Conservation (phyloP, 495 filamentous ascomycete genomes). For the Aspergillus campestris region DNA sequence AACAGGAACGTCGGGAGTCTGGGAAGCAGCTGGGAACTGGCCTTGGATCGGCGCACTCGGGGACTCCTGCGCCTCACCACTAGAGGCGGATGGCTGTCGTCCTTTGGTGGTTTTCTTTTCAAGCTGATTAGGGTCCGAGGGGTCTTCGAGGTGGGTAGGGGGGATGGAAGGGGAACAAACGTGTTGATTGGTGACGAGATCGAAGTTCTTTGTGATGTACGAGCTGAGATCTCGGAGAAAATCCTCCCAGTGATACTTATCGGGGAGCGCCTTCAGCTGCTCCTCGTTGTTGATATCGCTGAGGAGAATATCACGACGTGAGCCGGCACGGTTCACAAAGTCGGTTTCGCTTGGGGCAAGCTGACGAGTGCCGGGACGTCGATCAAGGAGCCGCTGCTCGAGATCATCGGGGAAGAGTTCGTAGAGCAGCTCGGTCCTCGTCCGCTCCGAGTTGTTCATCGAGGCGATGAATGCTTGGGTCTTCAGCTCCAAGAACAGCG, state of each 20-base stretch:
- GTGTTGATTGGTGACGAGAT: slow-evolving; percentile 48
- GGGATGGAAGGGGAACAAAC: slow-evolving; percentile 20
- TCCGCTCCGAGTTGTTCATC: slow-evolving; percentile 53
- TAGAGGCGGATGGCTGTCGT: slow-evolving; percentile 35
- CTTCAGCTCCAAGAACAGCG: slow-evolving; percentile 74
- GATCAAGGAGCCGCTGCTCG: slow-evolving; percentile 51
- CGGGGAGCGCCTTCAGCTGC: slow-evolving; percentile 52
- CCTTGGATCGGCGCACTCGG: slow-evolving; percentile 35
- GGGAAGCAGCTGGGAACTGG: slow-evolving; percentile 37
- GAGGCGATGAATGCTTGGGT: slow-evolving; percentile 78
- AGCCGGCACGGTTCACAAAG: slow-evolving; percentile 56
- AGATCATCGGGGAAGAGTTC: slow-evolving; percentile 66
- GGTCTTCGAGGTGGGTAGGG: too few species aligned
- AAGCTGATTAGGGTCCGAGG: too few species aligned
- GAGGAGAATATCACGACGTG: slow-evolving; percentile 59
- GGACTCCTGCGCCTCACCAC: slow-evolving; percentile 32
- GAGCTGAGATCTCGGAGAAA: slow-evolving; percentile 65
- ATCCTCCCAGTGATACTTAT: slow-evolving; percentile 73
- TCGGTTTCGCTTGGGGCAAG: slow-evolving; percentile 65
- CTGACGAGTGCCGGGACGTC: slow-evolving; percentile 55
- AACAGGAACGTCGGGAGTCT: slow-evolving; percentile 30
- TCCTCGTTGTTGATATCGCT: slow-evolving; percentile 53
- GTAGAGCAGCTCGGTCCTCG: slow-evolving; percentile 59
- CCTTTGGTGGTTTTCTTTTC: slow-evolving; percentile 34
- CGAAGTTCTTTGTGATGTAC: slow-evolving; percentile 70